Base-by-base conservation (phyloP, 2,329 filamentous ascomycete species). In the Phialophora expanda region DNA sequence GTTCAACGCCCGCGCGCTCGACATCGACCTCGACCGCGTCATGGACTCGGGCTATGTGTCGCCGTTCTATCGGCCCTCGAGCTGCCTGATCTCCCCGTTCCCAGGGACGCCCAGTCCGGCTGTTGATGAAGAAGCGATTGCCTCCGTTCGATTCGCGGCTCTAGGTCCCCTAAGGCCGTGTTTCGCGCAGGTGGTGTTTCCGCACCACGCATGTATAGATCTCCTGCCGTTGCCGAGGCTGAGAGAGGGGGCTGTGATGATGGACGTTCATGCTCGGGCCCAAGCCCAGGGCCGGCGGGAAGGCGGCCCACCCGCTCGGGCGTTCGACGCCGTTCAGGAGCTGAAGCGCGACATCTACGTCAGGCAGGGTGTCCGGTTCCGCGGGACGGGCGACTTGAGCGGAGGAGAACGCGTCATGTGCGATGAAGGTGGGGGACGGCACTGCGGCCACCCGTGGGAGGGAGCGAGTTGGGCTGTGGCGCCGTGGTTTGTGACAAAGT, bases 281-380 rank as follows among this genome's bases (percentile, higher is more conserved):
- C 32, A 34, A 12, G 32, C 3, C 44, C 54, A 38, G 20, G 41
- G 41, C 14, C 55, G n/a, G 20, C 56, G 46, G 11, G 56, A 46
- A n/a, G 48, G 11, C 28, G 30, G 5, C 20, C 34, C 9, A 24
- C 8, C 4, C 44, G 46, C n/a, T 20, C 30, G 20, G 55, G 32
- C 11, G 9, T 11, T 32, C 46, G 54, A 53, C 22, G 56, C 48
- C 5, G 46, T 64, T 46, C 62, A 64, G 20, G 62, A 64, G 48
- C 26, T 64, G 32, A 64, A 64, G 38, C 54, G 48, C 48, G 62
- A 64, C 32, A 56, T 64, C 62, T 64, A 64, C 56, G 34, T 64
- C 17, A 11, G 56, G 12, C 62, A 64, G 46, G 62, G 62, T n/a
- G 62, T 64, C 26, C 46, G 62, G 22, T 64, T 64, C 22, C 62